Evolutionary conservation across 1,139 yeast genomes (phyloP).

Genomic region (Yamadazyma blattariae): DNA sequence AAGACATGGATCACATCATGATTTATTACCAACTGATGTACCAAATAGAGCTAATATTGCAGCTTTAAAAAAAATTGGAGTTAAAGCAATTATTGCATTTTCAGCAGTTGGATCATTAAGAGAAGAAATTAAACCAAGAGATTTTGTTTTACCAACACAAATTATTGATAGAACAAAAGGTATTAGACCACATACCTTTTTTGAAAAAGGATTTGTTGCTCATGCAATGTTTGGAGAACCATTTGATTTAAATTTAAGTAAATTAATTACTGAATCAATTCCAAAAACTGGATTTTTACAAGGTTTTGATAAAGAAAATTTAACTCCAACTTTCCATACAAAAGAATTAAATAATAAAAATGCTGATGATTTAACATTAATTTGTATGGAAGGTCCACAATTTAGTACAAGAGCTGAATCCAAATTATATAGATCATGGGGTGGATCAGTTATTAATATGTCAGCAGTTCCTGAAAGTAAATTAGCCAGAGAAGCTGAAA

Average conservation of each 20-base stretch:
- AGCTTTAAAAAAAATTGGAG: slow-evolving; percentile 85
- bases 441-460: slow-evolving; percentile 96
- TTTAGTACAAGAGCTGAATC: slow-evolving; percentile 98
- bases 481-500: slow-evolving; percentile 95
- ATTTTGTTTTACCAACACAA: slow-evolving; percentile 93
- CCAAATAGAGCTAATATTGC: slow-evolving; percentile 95
- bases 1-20: slow-evolving; percentile 91
- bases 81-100: slow-evolving; percentile 84
- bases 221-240: slow-evolving; percentile 98
- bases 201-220: slow-evolving; percentile 91
- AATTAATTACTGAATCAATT: slow-evolving; percentile 58
- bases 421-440: slow-evolving; percentile 80
- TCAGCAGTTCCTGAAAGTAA: slow-evolving; percentile 94
- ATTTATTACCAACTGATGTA: slow-evolving; percentile 85
- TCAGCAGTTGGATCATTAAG: slow-evolving; percentile 96
- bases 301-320: slow-evolving; percentile 36
- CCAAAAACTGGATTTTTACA: slow-evolving; percentile 52
- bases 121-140: slow-evolving; percentile 86
- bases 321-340: slow-evolving; percentile 52
- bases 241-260: slow-evolving; percentile 71
- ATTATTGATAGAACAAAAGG: slow-evolving; percentile 97
- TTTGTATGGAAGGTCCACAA: slow-evolving; percentile 99
- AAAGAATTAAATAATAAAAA: slow-evolving; percentile 39
- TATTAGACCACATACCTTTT: slow-evolving; percentile 84
- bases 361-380: slow-evolving; percentile 72